Evolutionary conservation across 1,139 yeast species (phyloP).

Genomic region (Pneumocystis carinii): DNA sequence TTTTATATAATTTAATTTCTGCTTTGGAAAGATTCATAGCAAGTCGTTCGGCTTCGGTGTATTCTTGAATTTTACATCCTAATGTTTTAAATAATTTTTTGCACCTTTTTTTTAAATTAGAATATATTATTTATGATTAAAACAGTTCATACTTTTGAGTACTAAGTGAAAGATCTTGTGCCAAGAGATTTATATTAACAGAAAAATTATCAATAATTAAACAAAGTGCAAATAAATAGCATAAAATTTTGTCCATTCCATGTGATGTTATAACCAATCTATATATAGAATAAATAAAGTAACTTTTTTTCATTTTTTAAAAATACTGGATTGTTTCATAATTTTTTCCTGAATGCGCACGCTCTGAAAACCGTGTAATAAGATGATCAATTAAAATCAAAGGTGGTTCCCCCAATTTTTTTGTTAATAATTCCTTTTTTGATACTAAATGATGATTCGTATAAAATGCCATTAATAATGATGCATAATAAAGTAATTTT

Average conservation of each 20-base stretch:
- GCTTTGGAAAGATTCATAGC: slow-evolving; percentile 63
- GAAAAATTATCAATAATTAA: slow-evolving; percentile 64
- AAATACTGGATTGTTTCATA: slow-evolving; percentile 25
- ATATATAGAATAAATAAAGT: background rate
- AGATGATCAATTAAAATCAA: slow-evolving; percentile 61
- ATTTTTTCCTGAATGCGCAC: slow-evolving; percentile 47
- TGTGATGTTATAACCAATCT: slow-evolving; percentile 70
- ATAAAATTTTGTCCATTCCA: slow-evolving; percentile 69
- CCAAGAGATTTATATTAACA: slow-evolving; percentile 65
- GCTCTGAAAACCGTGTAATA: slow-evolving; percentile 51
- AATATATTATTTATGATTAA: background rate
- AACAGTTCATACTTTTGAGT: slow-evolving; percentile 45
- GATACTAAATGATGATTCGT: slow-evolving; percentile 46
- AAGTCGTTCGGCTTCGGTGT: slow-evolving; percentile 69
- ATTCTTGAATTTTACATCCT: slow-evolving; percentile 66
- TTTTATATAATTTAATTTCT: slow-evolving; percentile 51
- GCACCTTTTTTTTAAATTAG: slow-evolving; percentile 6
- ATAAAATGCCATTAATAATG: slow-evolving; percentile 67
- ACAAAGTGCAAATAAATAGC: slow-evolving; percentile 58
- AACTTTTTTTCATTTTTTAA: slow-evolving; percentile 28
- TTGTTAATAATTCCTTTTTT: slow-evolving; percentile 45
- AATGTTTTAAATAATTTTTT: slow-evolving; percentile 53
- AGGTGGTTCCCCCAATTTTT: slow-evolving; percentile 52
- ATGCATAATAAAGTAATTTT: slow-evolving; percentile 61
- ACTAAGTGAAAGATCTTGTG: slow-evolving; percentile 70